These are phyloP conservation scores for Nematocida parisii DNA, from an alignment of 371 early-diverging fungal genomes.

Conservation along the genomic window DNA sequence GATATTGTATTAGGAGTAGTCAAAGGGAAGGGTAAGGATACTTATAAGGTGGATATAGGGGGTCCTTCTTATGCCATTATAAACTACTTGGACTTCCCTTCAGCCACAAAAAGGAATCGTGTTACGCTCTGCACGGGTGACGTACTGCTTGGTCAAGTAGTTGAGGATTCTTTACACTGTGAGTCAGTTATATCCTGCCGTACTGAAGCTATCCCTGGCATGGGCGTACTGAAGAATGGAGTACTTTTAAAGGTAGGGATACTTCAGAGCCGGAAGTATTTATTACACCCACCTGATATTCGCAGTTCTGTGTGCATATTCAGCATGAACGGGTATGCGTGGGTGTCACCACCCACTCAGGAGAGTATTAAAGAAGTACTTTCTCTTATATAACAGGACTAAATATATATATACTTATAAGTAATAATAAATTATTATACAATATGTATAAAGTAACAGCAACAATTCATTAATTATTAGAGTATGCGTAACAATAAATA, in stretches of 20 bases:
- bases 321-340: conserved; percentile 67
- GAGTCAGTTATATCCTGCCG: conserved; percentile 63
- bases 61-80: conserved; percentile 46
- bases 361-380: conserved; percentile 50
- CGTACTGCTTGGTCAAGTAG: conserved; percentile 61
- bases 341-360: conserved; percentile 48
- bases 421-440: no score
- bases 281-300: conserved; percentile 55
- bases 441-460: no score
- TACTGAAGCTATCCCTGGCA: conserved; percentile 51
- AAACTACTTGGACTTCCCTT: conserved; percentile 64
- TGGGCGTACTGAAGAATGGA: conserved; percentile 63
- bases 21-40: conserved; percentile 58
- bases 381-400: neutral
- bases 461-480: no score
- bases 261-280: conserved; percentile 50
- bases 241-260: conserved; percentile 59
- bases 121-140: conserved; percentile 62
- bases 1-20: conserved; percentile 67
- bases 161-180: conserved; percentile 28
- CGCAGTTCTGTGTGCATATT: conserved; percentile 43
- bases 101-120: conserved; percentile 69
- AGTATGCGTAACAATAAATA: no score
- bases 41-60: conserved; percentile 62
- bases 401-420: neutral